These are phyloP conservation scores for Pseudogymnoascus sp. DNA, from an alignment of 2,329 filamentous ascomycete species.

Conservation along the genomic window DNA sequence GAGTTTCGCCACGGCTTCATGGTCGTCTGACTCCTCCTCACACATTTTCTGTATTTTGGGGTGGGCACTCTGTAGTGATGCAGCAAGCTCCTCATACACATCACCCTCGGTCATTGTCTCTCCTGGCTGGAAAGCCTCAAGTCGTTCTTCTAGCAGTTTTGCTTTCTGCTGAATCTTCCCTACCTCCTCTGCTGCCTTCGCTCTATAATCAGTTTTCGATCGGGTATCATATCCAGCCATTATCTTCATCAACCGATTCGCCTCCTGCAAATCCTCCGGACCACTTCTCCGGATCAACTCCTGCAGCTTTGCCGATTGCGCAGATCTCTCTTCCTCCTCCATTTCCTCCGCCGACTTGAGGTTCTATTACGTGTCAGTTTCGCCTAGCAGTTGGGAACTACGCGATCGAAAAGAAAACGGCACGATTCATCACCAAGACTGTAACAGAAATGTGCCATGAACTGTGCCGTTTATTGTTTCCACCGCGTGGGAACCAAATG, in stretches of 20 bases:
- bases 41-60: constrained; percentile 99
- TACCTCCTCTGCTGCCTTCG: constrained; percentile 94
- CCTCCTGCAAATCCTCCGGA: constrained; percentile 90
- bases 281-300: constrained; percentile 88
- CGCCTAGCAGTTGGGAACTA: not conserved
- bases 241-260: constrained; percentile 95
- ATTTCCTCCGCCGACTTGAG: constrained; percentile 95
- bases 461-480: too few relatives aligned
- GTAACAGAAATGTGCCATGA: too few relatives aligned
- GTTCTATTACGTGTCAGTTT: constrained; percentile 50
- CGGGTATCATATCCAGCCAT: constrained; percentile 97
- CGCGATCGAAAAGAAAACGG: too few relatives aligned
- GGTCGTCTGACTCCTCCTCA: constrained; percentile 94
- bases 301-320: constrained; percentile 95
- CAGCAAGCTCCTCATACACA: constrained; percentile 75
- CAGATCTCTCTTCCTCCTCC: constrained; percentile 92
- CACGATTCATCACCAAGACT: too few relatives aligned
- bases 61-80: constrained; percentile 82
- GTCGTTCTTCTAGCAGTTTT: constrained; percentile 80
- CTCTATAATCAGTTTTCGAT: constrained; percentile 93
- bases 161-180: constrained; percentile 94
- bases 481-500: not conserved
- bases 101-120: constrained; percentile 65
- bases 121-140: constrained; percentile 73
- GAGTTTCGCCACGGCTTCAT: constrained; percentile 89